Evolutionary conservation across 768 basidiomycete genomes (phyloP).

Genomic region (Termitomyces sp.): DNA sequence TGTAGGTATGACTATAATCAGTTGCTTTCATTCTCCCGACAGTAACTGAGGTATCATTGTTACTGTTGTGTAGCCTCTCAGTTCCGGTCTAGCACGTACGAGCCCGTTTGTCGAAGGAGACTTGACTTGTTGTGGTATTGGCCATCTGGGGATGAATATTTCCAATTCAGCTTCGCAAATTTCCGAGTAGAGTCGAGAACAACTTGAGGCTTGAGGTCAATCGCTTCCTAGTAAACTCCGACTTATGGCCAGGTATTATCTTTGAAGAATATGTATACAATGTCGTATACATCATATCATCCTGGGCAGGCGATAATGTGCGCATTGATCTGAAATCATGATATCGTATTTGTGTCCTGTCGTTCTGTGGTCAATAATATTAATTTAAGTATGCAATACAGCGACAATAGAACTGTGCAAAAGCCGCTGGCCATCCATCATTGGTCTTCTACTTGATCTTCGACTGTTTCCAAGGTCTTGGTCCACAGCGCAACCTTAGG

Average conservation of each 20-base stretch:
- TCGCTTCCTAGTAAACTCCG: too few relatives aligned
- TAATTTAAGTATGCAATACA: neutral
- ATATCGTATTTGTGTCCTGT: neutral
- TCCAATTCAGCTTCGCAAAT: neutral
- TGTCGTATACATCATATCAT: too few relatives aligned
- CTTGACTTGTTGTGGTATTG: too few relatives aligned
- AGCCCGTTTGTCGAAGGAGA: neutral
- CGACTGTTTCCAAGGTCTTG: slow-evolving; percentile 53
- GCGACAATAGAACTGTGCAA: neutral
- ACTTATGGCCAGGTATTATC: too few relatives aligned
- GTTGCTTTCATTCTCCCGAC: too few relatives aligned
- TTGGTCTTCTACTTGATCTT: slow-evolving; percentile 24
- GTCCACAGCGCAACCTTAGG: slow-evolving; percentile 73
- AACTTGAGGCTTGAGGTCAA: too few relatives aligned
- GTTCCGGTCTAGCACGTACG: too few relatives aligned
- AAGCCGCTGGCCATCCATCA: neutral
- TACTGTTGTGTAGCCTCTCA: too few relatives aligned
- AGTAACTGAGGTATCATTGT: too few relatives aligned
- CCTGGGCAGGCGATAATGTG: too few relatives aligned
- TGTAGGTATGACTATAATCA: too few relatives aligned
- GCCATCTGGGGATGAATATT: neutral
- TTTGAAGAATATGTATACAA: too few relatives aligned
- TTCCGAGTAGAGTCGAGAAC: neutral
- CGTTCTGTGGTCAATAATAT: neutral
- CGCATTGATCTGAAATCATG: neutral